Conservation (phyloP, 2,329 filamentous ascomycete species). For the Purpureocillium takamizusanense region DNA sequence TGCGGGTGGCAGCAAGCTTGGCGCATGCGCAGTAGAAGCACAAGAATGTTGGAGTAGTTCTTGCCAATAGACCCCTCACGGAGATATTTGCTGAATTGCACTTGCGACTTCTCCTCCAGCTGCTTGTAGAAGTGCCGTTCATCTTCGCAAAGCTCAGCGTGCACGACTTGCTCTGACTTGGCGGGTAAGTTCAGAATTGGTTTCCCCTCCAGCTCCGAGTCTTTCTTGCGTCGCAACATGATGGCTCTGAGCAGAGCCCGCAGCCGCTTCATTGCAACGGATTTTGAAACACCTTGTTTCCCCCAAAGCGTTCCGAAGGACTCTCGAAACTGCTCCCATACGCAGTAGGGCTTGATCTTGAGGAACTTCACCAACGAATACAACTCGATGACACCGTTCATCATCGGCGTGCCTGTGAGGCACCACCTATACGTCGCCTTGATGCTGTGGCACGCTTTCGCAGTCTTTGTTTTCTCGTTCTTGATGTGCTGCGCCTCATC, state of each 20-base stretch:
- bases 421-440: constrained; percentile 68
- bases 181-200: constrained; percentile 70
- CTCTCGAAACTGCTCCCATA: constrained; percentile 50
- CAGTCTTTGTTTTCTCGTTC: constrained; percentile 64
- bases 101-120: constrained; percentile 57
- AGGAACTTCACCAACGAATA: constrained; percentile 72
- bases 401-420: constrained; percentile 77
- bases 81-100: constrained; percentile 71
- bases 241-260: constrained; percentile 71
- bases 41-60: constrained; percentile 69
- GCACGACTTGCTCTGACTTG: constrained; percentile 68
- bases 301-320: constrained; percentile 32
- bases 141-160: constrained; percentile 61
- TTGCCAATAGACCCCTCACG: constrained; percentile 56
- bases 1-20: constrained; percentile 49
- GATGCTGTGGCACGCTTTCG: constrained; percentile 59
- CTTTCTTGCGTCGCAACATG: constrained; percentile 75
- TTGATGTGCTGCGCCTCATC: constrained; percentile 83
- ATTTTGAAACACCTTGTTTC: constrained; percentile 37
- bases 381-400: constrained; percentile 74
- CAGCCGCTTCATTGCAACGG: constrained; percentile 60
- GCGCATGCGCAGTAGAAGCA: constrained; percentile 72
- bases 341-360: constrained; percentile 64
- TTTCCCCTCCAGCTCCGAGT: constrained; percentile 68
- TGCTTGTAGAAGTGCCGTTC: constrained; percentile 73